Evolutionary conservation across 176 grass and related monocot genomes (phyloP), one percentile per base, ranked within the genome.

Genomic region (Aegilops speltoides): DNA sequence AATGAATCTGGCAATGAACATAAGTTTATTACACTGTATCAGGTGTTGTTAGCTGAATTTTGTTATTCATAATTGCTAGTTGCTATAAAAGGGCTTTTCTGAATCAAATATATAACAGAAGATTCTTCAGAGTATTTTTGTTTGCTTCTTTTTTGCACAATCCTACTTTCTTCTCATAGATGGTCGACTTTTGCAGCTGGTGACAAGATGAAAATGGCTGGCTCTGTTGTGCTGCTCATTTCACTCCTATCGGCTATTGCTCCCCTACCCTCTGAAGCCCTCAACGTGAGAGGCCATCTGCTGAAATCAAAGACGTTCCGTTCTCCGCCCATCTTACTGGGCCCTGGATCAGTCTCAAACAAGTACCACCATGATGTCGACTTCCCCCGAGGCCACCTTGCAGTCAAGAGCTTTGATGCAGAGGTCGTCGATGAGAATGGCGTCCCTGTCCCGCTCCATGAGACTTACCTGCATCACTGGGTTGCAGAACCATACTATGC

Each of bases 401-500:
- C 84, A 19, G 33, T 98, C 78, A 98, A 98, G 91, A 98, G 91
- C 57, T 96, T 98, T 6, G 1, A 94, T 0, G 96, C 60, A 4
- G 96, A 98, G 83, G 91, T 98, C 3, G 83, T 98, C 11, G 91
- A 98, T 36, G 93, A 91, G 84, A 28, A 73, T 19, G 91, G 89
- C 9, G 71, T 64, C 41, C 79, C 88, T 10, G 82, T 98, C 0
- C 96, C 93, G 8, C 96, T 98, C 64, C 86, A 91, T 34, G 96
- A 98, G 90, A 92, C 93, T 6, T 98, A 98, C 65, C 88, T 98
- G 45, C 96, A 98, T 80, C 96, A 98, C 81, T 98, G 96, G 96
- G 15, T 91, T n/a, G 79, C 91, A 29, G 78, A 56, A 3, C 89
- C 91, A 79, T 95, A 91, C 61, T 88, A 84, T 9, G 87, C 71